phyloP scores from a whole-genome alignment of 2,329 filamentous ascomycete genomes.

The Tolypocladium album region DNA sequence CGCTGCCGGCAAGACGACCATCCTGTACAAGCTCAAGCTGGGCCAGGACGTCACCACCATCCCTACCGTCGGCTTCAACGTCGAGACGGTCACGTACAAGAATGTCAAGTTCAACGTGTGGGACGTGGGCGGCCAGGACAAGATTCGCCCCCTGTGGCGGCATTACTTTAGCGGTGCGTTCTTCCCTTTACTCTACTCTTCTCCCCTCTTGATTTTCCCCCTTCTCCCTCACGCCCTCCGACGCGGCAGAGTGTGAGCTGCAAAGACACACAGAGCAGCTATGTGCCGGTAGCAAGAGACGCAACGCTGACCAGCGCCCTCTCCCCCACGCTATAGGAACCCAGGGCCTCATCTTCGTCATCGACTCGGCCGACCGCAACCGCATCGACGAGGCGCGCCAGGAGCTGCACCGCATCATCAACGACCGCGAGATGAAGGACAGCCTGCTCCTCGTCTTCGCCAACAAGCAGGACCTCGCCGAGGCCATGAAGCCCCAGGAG shows the following conservation, averaged over 20 bases:
- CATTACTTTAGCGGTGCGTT: conserved; percentile 80
- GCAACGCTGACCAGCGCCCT: not conserved
- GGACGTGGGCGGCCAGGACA: conserved; percentile 98
- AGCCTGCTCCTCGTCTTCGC: conserved; percentile 90
- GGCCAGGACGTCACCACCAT: conserved; percentile 98
- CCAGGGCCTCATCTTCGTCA: conserved; percentile 96
- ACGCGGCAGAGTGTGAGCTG: too few relatives aligned
- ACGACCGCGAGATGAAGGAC: conserved; percentile 96
- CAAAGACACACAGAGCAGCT: too few relatives aligned
- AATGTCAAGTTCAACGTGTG: conserved; percentile 99
- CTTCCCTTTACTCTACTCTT: not conserved
- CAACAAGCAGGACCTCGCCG: conserved; percentile 94
- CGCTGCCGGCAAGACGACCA: conserved; percentile 97
- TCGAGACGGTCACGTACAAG: conserved; percentile 97
- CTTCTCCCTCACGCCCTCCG: too few relatives aligned
- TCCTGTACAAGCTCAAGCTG: conserved; percentile 97
- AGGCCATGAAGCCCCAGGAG: conserved; percentile 71
- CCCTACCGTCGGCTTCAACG: conserved; percentile 97
- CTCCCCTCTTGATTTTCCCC: not conserved
- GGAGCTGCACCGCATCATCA: conserved; percentile 94
- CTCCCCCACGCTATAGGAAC: conserved; percentile 67
- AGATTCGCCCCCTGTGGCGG: conserved; percentile 94
- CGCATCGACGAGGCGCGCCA: conserved; percentile 88
- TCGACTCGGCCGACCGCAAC: conserved; percentile 85
- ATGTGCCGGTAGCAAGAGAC: too few relatives aligned